phyloP scores from a whole-genome alignment of 129 eudicot genomes.

The Pulicaria dysenterica region DNA sequence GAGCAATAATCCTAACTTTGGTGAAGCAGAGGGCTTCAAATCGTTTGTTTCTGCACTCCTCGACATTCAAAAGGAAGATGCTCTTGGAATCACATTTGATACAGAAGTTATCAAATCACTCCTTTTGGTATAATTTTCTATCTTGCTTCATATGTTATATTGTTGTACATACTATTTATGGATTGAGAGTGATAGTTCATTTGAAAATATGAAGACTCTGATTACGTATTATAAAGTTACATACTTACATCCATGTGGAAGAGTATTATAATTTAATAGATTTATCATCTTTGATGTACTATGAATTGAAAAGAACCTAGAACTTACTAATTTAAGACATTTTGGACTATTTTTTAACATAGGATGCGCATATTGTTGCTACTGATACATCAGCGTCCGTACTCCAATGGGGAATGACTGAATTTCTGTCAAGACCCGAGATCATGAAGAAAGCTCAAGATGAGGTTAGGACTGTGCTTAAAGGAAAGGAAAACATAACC shows the following conservation, averaged over 20 bases:
- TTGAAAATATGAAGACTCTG: no score
- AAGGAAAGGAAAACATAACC: conserved; percentile 15
- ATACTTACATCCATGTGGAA: no score
- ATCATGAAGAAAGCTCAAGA: conserved; percentile 9
- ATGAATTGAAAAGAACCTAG: no score
- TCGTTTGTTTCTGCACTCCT: conserved; percentile 52
- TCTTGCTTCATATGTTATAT: background rate
- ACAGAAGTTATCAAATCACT: conserved; percentile 53
- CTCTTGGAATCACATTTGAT: conserved; percentile 37
- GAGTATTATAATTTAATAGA: no score
- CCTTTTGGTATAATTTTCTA: conserved; percentile 37
- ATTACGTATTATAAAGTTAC: no score
- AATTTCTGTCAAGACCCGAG: background rate
- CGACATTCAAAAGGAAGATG: conserved; percentile 34
- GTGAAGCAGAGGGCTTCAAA: conserved; percentile 1
- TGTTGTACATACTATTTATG: no score
- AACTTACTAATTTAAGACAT: background rate
- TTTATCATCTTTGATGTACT: no score
- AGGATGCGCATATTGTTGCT: conserved; percentile 6
- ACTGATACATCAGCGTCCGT: conserved; percentile 14
- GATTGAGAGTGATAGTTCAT: no score
- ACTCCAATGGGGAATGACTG: conserved; percentile 17
- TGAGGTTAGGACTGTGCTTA: background rate
- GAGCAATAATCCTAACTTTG: background rate
- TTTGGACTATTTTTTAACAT: background rate